phyloP scores from a whole-genome alignment of 2,329 filamentous ascomycete species.

The Cladosporium oxysporum region DNA sequence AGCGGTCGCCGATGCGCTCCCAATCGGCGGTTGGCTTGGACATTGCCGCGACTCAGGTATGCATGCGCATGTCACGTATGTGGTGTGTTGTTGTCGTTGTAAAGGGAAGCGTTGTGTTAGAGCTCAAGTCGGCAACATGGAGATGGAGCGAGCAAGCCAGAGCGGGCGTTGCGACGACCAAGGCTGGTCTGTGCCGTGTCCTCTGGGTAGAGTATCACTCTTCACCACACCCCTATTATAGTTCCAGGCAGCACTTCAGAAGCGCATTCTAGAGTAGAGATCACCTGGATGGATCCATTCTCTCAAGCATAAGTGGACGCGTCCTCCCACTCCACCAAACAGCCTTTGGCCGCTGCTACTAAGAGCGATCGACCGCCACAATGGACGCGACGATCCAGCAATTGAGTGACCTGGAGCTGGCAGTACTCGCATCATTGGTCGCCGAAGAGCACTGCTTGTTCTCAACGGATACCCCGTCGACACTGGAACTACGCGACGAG shows the following conservation, averaged over 20 bases:
- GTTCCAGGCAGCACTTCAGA: not conserved
- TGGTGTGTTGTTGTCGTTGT: not conserved
- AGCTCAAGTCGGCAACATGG: not conserved
- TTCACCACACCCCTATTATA: not conserved
- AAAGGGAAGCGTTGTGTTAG: not conserved
- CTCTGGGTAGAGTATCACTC: not conserved
- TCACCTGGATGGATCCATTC: not conserved
- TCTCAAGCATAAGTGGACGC: not conserved
- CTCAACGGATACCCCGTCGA: conserved; percentile 61
- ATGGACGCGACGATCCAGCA: conserved; percentile 60
- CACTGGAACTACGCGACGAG: conserved; percentile 29
- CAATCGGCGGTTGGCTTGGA: conserved; percentile 80
- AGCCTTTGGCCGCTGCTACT: not conserved
- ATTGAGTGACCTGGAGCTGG: conserved; percentile 85
- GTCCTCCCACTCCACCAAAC: not conserved
- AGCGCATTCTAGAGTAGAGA: not conserved
- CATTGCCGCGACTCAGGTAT: conserved; percentile 31
- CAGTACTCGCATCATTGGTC: conserved; percentile 76
- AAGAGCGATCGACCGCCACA: not conserved
- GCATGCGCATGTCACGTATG: not conserved
- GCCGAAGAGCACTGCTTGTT: conserved; percentile 87
- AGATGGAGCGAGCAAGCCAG: not conserved
- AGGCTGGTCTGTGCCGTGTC: not conserved
- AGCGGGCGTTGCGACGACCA: conserved; percentile 1
- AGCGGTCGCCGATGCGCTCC: conserved; percentile 89